These are phyloP conservation scores for Amanita exitialis DNA, from an alignment of 768 basidiomycete species.

Conservation along the genomic window DNA sequence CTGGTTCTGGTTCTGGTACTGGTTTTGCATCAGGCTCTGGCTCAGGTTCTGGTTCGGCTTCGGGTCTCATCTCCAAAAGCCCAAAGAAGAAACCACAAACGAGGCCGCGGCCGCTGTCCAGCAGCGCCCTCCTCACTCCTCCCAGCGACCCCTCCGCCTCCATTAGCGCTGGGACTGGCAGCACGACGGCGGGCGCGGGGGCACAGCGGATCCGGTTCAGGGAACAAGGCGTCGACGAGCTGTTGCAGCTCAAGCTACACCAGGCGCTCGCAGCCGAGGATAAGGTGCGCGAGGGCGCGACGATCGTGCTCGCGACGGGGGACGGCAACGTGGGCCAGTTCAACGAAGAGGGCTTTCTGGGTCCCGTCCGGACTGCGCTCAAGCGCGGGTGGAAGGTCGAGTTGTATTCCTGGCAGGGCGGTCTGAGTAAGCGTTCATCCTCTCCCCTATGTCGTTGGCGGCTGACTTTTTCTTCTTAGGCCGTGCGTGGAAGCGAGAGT, in stretches of 20 bases:
- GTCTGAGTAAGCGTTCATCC: constrained; percentile 41
- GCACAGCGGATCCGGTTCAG: constrained; percentile 49
- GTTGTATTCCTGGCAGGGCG: constrained; percentile 85
- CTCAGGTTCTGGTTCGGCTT: background rate
- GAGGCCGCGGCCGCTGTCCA: background rate
- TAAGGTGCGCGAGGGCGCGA: constrained; percentile 52
- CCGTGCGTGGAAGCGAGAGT: constrained; percentile 66
- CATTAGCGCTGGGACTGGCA: constrained; percentile 4
- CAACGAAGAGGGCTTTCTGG: constrained; percentile 87
- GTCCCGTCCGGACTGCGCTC: constrained; percentile 77
- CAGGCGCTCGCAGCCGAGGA: constrained; percentile 73
- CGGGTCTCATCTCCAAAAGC: background rate
- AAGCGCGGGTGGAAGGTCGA: constrained; percentile 93
- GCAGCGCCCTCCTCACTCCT: background rate
- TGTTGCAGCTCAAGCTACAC: constrained; percentile 86
- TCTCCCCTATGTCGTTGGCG: background rate
- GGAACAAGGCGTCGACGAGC: constrained; percentile 93
- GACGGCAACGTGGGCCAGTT: constrained; percentile 92
- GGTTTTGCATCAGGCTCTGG: constrained; percentile 1
- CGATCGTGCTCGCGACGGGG: constrained; percentile 88
- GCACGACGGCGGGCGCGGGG: constrained; percentile 8
- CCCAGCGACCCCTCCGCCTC: background rate
- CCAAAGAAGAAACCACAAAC: constrained; percentile 1
- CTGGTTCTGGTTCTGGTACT: background rate
- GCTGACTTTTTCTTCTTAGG: constrained; percentile 15